These are phyloP conservation scores for Kalanchoe fedtschenkoi DNA, from an alignment of 164 flowering plant genomes.

Conservation along the genomic window DNA sequence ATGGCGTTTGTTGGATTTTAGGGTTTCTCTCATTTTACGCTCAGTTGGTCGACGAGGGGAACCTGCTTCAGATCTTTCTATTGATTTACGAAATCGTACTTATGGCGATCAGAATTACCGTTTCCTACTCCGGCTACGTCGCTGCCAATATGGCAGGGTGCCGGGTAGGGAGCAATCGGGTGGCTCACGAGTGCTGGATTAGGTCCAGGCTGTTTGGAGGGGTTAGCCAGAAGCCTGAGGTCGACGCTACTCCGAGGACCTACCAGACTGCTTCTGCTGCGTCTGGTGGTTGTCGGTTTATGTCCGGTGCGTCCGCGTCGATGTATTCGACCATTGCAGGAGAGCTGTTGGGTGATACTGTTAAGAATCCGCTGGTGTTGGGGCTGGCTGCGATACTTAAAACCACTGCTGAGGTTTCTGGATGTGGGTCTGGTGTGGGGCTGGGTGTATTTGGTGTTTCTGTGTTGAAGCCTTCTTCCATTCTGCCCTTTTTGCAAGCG, in stretches of 20 bases:
- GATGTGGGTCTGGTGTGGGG: conserved; percentile 5
- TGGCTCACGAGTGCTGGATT: conserved; percentile 36
- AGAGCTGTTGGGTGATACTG: conserved; percentile 19
- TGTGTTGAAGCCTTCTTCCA: conserved; percentile 35
- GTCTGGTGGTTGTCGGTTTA: conserved; percentile 5
- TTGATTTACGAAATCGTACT: no score
- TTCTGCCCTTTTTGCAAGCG: conserved; percentile 43
- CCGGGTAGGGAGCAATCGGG: conserved; percentile 25
- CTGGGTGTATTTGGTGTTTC: conserved; percentile 34
- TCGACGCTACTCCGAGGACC: conserved; percentile 14
- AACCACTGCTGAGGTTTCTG: conserved; percentile 19
- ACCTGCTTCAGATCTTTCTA: no score
- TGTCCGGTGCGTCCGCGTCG: conserved; percentile 12
- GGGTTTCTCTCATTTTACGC: not conserved
- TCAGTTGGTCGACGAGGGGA: no score
- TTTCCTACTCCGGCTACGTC: conserved; percentile 48
- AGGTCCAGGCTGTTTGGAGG: conserved; percentile 24
- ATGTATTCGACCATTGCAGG: conserved; percentile 17
- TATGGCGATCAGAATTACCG: conserved; percentile 66
- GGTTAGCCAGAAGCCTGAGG: conserved; percentile 21
- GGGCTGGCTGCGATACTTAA: conserved; percentile 33
- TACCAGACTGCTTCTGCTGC: conserved; percentile 9
- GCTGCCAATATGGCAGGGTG: conserved; percentile 40
- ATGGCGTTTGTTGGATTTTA: not conserved
- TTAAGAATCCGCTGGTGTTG: conserved; percentile 18